Evolutionary conservation across 2,329 filamentous ascomycete genomes (phyloP).

Genomic region (Aspergillus eucalypticola): DNA sequence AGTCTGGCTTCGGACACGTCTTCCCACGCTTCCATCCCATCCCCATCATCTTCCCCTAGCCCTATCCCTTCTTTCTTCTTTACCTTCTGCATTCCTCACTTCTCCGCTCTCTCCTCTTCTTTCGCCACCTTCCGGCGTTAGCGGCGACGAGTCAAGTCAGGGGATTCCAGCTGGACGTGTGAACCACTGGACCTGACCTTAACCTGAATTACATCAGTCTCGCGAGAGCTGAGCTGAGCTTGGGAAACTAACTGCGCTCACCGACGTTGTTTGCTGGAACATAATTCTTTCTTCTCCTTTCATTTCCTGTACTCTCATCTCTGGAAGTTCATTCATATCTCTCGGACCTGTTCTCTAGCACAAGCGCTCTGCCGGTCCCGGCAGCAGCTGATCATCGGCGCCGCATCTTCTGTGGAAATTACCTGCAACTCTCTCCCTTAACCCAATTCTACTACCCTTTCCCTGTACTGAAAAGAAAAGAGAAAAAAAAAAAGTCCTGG

Average conservation of each 20-base stretch:
- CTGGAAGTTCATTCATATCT: slow-evolving; percentile 17
- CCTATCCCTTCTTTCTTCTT: background rate
- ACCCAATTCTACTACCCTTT: slow-evolving; percentile 13
- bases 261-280: slow-evolving; percentile 14
- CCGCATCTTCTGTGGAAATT: slow-evolving; percentile 27
- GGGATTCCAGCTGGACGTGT: slow-evolving; percentile 18
- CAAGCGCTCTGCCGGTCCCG: slow-evolving; percentile 24
- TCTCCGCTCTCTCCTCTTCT: background rate
- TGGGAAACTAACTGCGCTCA: slow-evolving; percentile 14
- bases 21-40: slow-evolving; percentile 13
- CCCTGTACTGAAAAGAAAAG: slow-evolving; percentile 24
- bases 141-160: slow-evolving; percentile 14
- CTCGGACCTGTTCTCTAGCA: slow-evolving; percentile 23
- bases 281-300: slow-evolving; percentile 11
- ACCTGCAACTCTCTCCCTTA: slow-evolving; percentile 17
- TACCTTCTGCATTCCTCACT: background rate
- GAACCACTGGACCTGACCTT: slow-evolving; percentile 18
- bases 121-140: slow-evolving; percentile 8
- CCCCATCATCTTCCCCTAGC: background rate
- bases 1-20: slow-evolving; percentile 17
- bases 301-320: slow-evolving; percentile 14
- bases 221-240: slow-evolving; percentile 5
- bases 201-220: slow-evolving; percentile 17
- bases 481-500: slow-evolving; percentile 20
- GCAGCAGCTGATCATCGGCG: slow-evolving; percentile 16